Evolutionary conservation across 768 basidiomycete genomes (phyloP).

Genomic region (Fomitopsis pulvina): DNA sequence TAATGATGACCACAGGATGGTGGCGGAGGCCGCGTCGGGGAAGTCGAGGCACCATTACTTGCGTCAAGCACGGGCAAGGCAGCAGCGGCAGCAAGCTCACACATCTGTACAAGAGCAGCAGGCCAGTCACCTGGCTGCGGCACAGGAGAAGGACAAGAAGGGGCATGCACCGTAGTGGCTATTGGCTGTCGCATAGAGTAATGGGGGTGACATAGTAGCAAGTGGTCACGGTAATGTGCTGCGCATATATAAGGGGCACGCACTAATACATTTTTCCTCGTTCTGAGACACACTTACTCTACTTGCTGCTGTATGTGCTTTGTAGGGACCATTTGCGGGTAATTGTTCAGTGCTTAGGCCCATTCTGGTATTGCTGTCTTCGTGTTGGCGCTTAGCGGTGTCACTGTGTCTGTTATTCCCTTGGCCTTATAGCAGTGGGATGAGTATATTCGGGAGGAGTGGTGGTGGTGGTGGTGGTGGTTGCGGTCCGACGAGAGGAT

Average conservation of each 20-base stretch:
- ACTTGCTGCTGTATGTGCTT: background rate
- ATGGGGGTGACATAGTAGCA: too few species aligned
- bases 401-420: too few species aligned
- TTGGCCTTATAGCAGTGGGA: too few species aligned
- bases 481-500: too few species aligned
- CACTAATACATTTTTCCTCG: background rate
- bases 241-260: too few species aligned
- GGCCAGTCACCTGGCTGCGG: background rate
- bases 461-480: too few species aligned
- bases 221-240: too few species aligned
- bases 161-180: background rate
- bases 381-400: background rate
- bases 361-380: background rate
- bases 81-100: background rate
- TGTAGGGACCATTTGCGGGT: background rate
- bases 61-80: slow-evolving; percentile 9
- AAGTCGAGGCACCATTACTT: slow-evolving; percentile 49
- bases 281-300: background rate
- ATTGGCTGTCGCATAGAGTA: too few species aligned
- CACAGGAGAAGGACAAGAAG: slow-evolving; percentile 1
- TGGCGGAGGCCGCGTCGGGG: slow-evolving; percentile 76
- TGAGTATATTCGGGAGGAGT: too few species aligned
- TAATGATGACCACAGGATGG: slow-evolving; percentile 47
- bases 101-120: background rate
- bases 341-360: background rate